These are phyloP conservation scores for Halophytophthora polymorphica DNA, from an alignment of 352 stramenopile species.

Conservation along the genomic window DNA sequence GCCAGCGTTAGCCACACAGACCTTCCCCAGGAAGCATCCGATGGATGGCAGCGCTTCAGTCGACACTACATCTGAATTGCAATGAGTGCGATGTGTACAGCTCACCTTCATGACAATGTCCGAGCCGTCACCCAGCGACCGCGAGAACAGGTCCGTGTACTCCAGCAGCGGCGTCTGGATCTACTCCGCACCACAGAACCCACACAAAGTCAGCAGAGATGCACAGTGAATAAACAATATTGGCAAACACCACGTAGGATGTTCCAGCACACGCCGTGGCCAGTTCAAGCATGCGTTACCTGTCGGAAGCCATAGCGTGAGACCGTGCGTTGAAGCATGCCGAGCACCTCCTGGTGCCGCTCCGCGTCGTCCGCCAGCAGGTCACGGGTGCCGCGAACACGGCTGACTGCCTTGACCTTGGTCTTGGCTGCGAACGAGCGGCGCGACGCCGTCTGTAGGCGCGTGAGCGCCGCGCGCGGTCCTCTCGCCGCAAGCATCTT, in stretches of 20 bases:
- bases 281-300: constrained; percentile 18
- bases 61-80: background rate
- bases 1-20: background rate
- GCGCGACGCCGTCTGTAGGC: constrained; percentile 4
- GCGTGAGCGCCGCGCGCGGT: background rate
- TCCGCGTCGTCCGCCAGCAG: constrained; percentile 60
- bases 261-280: background rate
- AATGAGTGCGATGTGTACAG: background rate
- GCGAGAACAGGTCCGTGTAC: constrained; percentile 82
- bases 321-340: constrained; percentile 51
- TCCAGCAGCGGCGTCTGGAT: constrained; percentile 85
- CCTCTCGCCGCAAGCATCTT: constrained; percentile 12
- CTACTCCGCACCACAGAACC: constrained; percentile 16
- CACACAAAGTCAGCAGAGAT: background rate
- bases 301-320: constrained; percentile 75
- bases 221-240: background rate
- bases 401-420: constrained; percentile 35
- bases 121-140: constrained; percentile 77
- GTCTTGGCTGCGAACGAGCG: constrained; percentile 20
- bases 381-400: constrained; percentile 77
- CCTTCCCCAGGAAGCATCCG: background rate
- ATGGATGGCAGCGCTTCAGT: background rate
- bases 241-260: background rate
- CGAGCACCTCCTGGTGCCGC: constrained; percentile 60
- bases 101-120: constrained; percentile 87